These are phyloP conservation scores for Aspergillus ochraceoroseus DNA, from an alignment of 2,329 filamentous ascomycete genomes.

Conservation along the genomic window DNA sequence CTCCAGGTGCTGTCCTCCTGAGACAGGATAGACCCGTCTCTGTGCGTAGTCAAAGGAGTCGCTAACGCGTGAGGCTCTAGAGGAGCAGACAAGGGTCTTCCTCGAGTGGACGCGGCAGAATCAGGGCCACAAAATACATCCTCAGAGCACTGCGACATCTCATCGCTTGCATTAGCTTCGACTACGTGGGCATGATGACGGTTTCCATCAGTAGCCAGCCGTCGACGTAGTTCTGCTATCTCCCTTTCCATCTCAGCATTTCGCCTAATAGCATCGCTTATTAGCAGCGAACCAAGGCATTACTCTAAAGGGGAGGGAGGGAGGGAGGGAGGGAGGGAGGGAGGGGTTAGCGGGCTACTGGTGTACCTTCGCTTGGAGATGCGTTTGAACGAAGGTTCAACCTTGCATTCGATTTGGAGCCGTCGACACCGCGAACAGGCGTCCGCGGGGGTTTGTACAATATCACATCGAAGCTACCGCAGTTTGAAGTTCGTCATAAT, in stretches of 20 bases:
- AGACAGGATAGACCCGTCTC: constrained; percentile 33
- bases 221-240: constrained; percentile 47
- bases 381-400: constrained; percentile 63
- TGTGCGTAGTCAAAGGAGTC: constrained; percentile 32
- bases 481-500: constrained; percentile 8
- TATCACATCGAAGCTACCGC: constrained; percentile 59
- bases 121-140: constrained; percentile 33
- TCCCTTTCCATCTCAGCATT: constrained; percentile 60
- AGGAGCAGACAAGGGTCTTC: constrained; percentile 33
- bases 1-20: constrained; percentile 45
- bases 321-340: too few species aligned
- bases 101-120: constrained; percentile 27
- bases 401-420: constrained; percentile 58
- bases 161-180: constrained; percentile 29
- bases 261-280: constrained; percentile 42
- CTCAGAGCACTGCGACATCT: constrained; percentile 34
- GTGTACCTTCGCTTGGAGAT: constrained; percentile 54
- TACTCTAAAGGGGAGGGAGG: too few species aligned
- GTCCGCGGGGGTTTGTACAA: constrained; percentile 58
- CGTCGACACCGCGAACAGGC: constrained; percentile 58
- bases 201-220: constrained; percentile 37
- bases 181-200: constrained; percentile 19
- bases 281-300: too few species aligned
- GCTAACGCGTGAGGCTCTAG: constrained; percentile 32
- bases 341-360: neutral